Base-by-base conservation (phyloP, 2,329 filamentous ascomycete species). In the Botrytis pseudocinerea region DNA sequence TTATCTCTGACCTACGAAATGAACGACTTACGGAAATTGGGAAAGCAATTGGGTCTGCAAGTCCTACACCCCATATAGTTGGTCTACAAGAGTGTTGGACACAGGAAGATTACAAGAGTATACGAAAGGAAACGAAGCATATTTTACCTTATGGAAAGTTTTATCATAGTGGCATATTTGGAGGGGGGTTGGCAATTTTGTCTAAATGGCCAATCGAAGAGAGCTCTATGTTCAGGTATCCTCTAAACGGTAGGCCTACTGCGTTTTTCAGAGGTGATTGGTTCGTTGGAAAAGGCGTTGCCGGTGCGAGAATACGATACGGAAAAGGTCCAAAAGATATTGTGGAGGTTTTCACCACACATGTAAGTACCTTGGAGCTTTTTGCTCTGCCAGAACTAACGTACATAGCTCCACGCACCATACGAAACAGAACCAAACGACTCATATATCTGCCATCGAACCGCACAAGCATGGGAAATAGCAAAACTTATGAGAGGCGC, bases 11-110 rank as follows among this genome's bases (percentile, higher is more conserved):
- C 77, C 88, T 93, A 77, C 93, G 95, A 77, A 85, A 88, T 76
- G 91, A 92, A 78, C 93, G 96, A 61, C 88, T 98, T 69, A 83
- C 87, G 44, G 93, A 97, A 82, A 98, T 98, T 79, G 95, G 94
- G 71, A 90, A 88, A 76, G 92, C 92, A 76, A 88, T 98, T 76
- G 92, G 93, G 76, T 82, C 85, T 60, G 86, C 89, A 73, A 83
- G 87, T 28, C 93, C 93, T 0, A 81, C 87, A 16, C 94, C 95
- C 42, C 88, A 97, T 75, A 95, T 98, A 79, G 94, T 98, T 75
- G 93, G 92, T n/a, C 86, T 98, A 25, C 95, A 98, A 83, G 95
- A 98, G 85, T 97, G 93, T 85, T 99, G 93, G 91, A 94, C 93
- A 4, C 91, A 94, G 79, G 85, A 92, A 77, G 93, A 98, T 85